Base-by-base conservation (phyloP, 2,329 filamentous ascomycete species). In the Apiospora koreana region DNA sequence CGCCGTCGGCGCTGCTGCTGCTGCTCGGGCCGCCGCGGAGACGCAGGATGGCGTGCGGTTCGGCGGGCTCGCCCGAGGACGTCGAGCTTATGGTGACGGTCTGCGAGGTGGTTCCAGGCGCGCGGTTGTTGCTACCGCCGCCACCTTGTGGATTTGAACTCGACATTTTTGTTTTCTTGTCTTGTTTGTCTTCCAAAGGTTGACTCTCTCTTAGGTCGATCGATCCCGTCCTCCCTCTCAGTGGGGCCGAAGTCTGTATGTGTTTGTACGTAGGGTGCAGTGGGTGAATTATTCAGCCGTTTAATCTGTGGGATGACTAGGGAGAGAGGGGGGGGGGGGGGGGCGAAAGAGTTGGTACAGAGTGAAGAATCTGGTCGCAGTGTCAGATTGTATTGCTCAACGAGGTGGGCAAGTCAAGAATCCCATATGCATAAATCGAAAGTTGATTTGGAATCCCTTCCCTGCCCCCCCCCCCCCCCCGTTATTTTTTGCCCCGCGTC, bases 11-110 rank as follows among this genome's bases (percentile, higher is more conserved):
- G 35, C 4, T 35, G 21, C 35, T 41, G 42, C n/a, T 25, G 0
- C 83, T 76, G 18, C 79, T 76, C 70, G 85, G 83, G 1, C 83
- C 83, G 62, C 88, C 88, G 54, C 86, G 83, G 62, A 90, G 81
- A 16, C 86, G 86, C 46, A 90, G 79, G 69, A 87, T 85, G 28
- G 84, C 79, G 58, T 73, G 75, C 2, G 72, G 45, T 65, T 35
- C 31, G 7, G 31, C 41, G 41, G 41, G 41, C 14, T 43, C 41
- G 41, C 41, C 43, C 23, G 43, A n/a, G 41, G 42, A 10, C 18
- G 45, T 45, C 43, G 42, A 35, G 45, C 35, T 25, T 68, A 66
- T 43, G n/a, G 64, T 66, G 38, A 58, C 43, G 67, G 46, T 58
- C 50, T 68, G 67, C 48, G 50, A 42, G 38, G 64, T 12, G 23